Base-by-base conservation (phyloP, 176 grass and related monocot species). In the Musa troglodytarum region DNA sequence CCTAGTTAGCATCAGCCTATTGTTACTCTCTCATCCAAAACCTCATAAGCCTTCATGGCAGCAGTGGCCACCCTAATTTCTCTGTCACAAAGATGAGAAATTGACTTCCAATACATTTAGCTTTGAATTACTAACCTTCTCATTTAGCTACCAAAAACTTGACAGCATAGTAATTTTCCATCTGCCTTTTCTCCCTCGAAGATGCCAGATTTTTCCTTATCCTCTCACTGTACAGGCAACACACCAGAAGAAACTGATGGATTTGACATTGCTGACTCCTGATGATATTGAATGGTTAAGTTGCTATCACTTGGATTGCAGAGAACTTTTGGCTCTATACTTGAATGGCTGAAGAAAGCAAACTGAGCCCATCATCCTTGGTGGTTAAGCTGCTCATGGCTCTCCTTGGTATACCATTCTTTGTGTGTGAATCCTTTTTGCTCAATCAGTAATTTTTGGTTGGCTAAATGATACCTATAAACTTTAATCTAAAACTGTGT, bases 241-340 rank as follows among this genome's bases (percentile, higher is more conserved):
- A 11, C 91, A 89, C 80, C 95, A 94, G 74, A 89, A 71, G 6
- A 94, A 99, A 73, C 84, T 99, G 57, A 89, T 99, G 51, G 77
- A 91, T 78, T 83, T 84, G 21, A 29, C 69, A 24, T 74, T 83
- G 82, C 10, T 93, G 84, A 89, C 57, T 29, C 84, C 85, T 1
- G 81, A 74, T 6, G 95, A 99, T 72, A 76, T 94, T n/a, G 86
- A 91, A 65, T 94, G 95, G 95, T 80, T 99, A 72, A 94, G 94
- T 75, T 51, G 73, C 0, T 94, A 99, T 69, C 90, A 99, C 62
- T 78, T 78, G 0, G 84, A 87, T 29, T 99, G 95, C 80, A 72
- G 55, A 49, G 82, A 78, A 75, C 77, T 93, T 49, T 73, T 98
- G 63, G 80, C 82, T 57, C 81, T 82, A 20, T 80, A 82, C 81